Conservation (phyloP, 805 yeast genomes). For the Maudiozyma barnettii region DNA sequence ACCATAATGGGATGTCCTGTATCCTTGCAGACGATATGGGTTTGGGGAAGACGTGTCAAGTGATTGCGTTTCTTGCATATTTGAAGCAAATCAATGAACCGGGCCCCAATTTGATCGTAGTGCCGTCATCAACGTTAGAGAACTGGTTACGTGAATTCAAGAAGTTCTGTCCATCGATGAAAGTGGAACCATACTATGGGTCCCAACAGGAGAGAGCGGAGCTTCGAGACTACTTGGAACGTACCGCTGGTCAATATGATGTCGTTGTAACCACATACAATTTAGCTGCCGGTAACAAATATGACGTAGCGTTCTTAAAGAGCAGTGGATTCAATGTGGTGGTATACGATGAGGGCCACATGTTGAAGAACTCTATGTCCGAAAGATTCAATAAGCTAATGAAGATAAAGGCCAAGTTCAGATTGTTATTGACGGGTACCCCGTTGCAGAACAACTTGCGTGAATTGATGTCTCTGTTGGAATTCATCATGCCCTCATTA, state of each 20-base stretch:
- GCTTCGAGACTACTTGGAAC: constrained; percentile 57
- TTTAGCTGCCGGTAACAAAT: constrained; percentile 77
- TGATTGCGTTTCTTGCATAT: constrained; percentile 82
- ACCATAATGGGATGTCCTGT: constrained; percentile 73
- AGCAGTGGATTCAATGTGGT: constrained; percentile 72
- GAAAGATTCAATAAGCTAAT: constrained; percentile 84
- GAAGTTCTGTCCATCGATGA: constrained; percentile 73
- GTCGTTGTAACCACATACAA: constrained; percentile 92
- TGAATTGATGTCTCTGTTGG: constrained; percentile 81
- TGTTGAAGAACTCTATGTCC: constrained; percentile 80
- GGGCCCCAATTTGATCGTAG: constrained; percentile 90
- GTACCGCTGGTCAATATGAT: constrained; percentile 52
- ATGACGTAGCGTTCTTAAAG: constrained; percentile 71
- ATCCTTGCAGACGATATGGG: constrained; percentile 99
- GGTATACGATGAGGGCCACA: constrained; percentile 96
- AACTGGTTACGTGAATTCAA: constrained; percentile 94
- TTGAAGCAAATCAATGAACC: constrained; percentile 49
- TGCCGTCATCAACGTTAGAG: constrained; percentile 93
- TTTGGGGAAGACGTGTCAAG: constrained; percentile 93
- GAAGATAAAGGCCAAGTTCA: constrained; percentile 73
- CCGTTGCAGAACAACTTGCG: constrained; percentile 89
- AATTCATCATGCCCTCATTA: constrained; percentile 79
- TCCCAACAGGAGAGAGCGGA: constrained; percentile 76
- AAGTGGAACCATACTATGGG: constrained; percentile 91
- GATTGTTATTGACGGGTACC: constrained; percentile 88